These are phyloP conservation scores for Cladosporium cucumerinum DNA, from an alignment of 2,329 filamentous ascomycete species.

Conservation along the genomic window DNA sequence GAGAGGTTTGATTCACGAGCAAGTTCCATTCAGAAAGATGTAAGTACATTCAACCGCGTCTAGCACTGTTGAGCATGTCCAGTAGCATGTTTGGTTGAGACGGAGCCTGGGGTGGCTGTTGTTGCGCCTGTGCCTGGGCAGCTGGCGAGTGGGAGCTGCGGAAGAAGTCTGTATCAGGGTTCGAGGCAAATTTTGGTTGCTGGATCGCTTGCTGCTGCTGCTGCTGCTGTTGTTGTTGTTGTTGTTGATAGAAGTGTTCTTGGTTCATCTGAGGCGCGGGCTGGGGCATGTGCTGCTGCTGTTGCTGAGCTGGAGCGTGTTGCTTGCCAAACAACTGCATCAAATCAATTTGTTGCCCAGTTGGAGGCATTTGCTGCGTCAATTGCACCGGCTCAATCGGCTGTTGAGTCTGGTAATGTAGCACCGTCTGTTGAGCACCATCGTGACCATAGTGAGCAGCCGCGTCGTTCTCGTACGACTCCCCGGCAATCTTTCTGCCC, in stretches of 20 bases:
- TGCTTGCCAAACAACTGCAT: constrained; percentile 26
- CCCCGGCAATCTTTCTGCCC: constrained; percentile 45
- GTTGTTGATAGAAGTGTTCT: constrained; percentile 12
- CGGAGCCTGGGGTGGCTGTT: constrained; percentile 14
- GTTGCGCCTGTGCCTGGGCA: constrained; percentile 15
- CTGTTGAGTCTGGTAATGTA: neutral
- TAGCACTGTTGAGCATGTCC: constrained; percentile 29
- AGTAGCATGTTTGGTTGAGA: constrained; percentile 26
- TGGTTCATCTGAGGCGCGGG: constrained; percentile 12
- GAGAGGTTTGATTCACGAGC: too few relatives aligned
- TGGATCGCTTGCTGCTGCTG: constrained; percentile 13
- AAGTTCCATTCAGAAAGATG: neutral
- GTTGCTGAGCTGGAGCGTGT: neutral
- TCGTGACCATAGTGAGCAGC: constrained; percentile 27
- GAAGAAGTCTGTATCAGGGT: constrained; percentile 29
- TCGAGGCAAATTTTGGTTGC: constrained; percentile 19
- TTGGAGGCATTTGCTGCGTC: constrained; percentile 6
- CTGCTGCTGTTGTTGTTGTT: constrained; percentile 17
- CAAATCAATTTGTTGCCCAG: constrained; percentile 24
- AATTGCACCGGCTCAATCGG: constrained; percentile 18
- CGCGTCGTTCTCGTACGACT: constrained; percentile 43
- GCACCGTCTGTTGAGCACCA: constrained; percentile 29
- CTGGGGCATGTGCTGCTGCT: constrained; percentile 12
- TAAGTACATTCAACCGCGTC: constrained; percentile 10
- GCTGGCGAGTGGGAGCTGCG: constrained; percentile 18